Percentiles rank a stretch among this genome's conserved stretches.
Conservation (phyloP, 2,329 filamentous ascomycete species). For the Zymoseptoria tritici region DNA sequence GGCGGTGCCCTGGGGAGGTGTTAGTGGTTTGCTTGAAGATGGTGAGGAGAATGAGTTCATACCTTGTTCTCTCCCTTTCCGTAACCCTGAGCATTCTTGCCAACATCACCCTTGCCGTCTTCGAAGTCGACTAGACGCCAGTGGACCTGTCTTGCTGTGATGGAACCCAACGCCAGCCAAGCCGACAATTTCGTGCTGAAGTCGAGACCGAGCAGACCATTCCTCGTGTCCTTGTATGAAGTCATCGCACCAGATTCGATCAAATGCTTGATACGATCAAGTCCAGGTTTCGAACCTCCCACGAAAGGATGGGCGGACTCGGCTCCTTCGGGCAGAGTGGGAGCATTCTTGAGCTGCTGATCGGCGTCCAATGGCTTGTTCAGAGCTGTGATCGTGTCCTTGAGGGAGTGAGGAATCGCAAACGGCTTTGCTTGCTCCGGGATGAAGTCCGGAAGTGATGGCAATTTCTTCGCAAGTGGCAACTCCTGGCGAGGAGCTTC, state of each 20-base stretch:
- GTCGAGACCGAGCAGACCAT: slow-evolving; percentile 61
- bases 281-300: slow-evolving; percentile 59
- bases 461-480: slow-evolving; percentile 50
- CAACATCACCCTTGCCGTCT: slow-evolving; percentile 45
- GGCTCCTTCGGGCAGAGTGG: slow-evolving; percentile 46
- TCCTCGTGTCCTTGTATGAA: slow-evolving; percentile 62
- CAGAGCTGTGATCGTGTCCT: slow-evolving; percentile 49
- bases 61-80: slow-evolving; percentile 60
- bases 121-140: slow-evolving; percentile 61
- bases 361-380: slow-evolving; percentile 48
- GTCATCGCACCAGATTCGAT: slow-evolving; percentile 54
- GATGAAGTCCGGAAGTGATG: slow-evolving; percentile 50
- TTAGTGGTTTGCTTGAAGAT: neutral
- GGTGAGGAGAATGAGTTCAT: neutral
- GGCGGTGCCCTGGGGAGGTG: slow-evolving; percentile 48
- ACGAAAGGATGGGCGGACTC: slow-evolving; percentile 57
- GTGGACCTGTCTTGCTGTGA: slow-evolving; percentile 68
- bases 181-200: slow-evolving; percentile 71
- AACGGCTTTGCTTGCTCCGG: slow-evolving; percentile 58
- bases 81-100: slow-evolving; percentile 47
- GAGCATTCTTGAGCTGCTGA: slow-evolving; percentile 45
- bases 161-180: slow-evolving; percentile 63
- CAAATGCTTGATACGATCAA: slow-evolving; percentile 53
- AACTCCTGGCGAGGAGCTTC: slow-evolving; percentile 53
- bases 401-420: slow-evolving; percentile 49